Evolutionary conservation across 2,329 filamentous ascomycete species (phyloP).

Genomic region (Beauveria asiatica): DNA sequence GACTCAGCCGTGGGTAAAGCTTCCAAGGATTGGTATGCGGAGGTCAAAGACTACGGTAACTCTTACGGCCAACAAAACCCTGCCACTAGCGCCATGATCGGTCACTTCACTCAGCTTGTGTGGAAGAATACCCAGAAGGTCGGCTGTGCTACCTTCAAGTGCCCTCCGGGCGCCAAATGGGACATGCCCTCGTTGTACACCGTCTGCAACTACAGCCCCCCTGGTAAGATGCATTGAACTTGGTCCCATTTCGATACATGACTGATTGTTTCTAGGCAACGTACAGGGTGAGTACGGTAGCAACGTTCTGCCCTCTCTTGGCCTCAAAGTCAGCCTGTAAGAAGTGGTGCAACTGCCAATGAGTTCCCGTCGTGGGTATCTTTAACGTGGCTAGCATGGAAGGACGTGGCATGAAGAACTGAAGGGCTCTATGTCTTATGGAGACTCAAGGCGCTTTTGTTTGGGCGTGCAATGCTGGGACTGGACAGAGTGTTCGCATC

Average conservation of each 20-base stretch:
- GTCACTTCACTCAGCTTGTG: slow-evolving; percentile 40
- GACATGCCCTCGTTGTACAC: slow-evolving; percentile 59
- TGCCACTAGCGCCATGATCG: slow-evolving; percentile 54
- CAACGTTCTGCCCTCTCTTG: slow-evolving; percentile 38
- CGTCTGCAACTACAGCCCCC: slow-evolving; percentile 78
- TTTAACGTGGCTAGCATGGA: slow-evolving; percentile 8
- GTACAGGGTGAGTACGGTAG: slow-evolving; percentile 38
- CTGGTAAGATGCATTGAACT: slow-evolving; percentile 47
- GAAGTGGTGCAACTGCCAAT: neutral
- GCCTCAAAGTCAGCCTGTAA: slow-evolving; percentile 20
- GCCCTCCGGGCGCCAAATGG: slow-evolving; percentile 40
- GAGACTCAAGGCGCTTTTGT: neutral
- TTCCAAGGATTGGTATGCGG: slow-evolving; percentile 84
- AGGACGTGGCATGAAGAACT: slow-evolving; percentile 7
- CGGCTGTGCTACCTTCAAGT: slow-evolving; percentile 62
- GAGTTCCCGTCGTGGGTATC: slow-evolving; percentile 1
- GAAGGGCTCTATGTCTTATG: neutral
- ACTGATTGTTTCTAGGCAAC: slow-evolving; percentile 36
- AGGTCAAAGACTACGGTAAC: slow-evolving; percentile 47
- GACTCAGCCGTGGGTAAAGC: slow-evolving; percentile 51
- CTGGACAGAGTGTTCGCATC: slow-evolving; percentile 8
- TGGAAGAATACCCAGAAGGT: slow-evolving; percentile 31
- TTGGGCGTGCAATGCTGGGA: slow-evolving; percentile 5
- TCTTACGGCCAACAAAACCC: slow-evolving; percentile 49
- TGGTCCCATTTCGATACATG: neutral